Evolutionary conservation across 805 yeast species (phyloP), one percentile per base, ranked within the genome.

Genomic region (Crinitomyces ghanaensis): DNA sequence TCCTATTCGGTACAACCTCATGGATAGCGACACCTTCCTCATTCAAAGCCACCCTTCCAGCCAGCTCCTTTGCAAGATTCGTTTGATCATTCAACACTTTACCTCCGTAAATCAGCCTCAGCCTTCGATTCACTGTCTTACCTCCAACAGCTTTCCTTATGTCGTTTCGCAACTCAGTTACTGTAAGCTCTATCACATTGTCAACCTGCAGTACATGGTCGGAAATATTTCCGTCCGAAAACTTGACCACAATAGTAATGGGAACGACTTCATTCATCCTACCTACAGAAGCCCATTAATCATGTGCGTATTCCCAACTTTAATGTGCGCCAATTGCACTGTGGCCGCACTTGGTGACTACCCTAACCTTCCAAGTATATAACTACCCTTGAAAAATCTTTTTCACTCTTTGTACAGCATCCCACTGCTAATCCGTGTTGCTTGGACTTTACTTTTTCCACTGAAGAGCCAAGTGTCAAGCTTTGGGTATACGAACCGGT

Each of bases 371-470:
- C n/a, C n/a, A n/a, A n/a, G n/a, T n/a, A n/a, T n/a, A n/a, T n/a
- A n/a, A n/a, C n/a, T 15, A 26, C 30, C 13, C 28, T 33, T 33
- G 14, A 11, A 28, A 23, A 28, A 30, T 35, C 38, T 43, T 46
- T 48, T 48, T 46, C 50, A 48, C 50, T 54, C 57, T 50, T 43
- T 35, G 56, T 70, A 81, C 76, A 81, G 81, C 77, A 71, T n/a
- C 72, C 70, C 81, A 76, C 69, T 72, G 74, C 71, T 68, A 50
- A 65, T 66, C 76, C 82, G 82, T 74, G 82, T 74, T 74, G 80
- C 78, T 70, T 71, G 57, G 49, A 60, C 55, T 55, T 51, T 46
- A 44, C 35, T 27, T 12, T 30, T 33, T 37, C 55, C 49, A 56
- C 59, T 58, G 60, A 49, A 53, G 54, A 47, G 55, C 50, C 54